These are phyloP conservation scores for Diaporthe ampelina DNA, from an alignment of 2,329 filamentous ascomycete genomes.

Conservation along the genomic window DNA sequence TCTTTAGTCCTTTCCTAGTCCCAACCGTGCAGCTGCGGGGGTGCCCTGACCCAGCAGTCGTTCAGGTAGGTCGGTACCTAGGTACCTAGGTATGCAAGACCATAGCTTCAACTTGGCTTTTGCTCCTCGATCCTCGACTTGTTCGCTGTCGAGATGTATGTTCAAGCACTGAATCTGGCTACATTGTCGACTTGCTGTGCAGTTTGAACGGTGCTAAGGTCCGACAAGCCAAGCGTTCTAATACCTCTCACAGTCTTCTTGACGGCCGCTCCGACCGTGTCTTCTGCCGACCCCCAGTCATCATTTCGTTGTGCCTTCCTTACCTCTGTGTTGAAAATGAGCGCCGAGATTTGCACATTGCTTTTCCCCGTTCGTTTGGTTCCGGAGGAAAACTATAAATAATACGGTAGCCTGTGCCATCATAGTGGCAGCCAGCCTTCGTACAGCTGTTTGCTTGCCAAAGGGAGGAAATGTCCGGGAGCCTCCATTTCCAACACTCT, in stretches of 20 bases:
- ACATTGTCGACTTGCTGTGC: background rate
- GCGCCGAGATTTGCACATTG: no score
- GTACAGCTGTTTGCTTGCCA: no score
- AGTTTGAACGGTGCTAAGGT: no score
- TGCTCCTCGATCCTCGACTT: no score
- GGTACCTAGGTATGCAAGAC: no score
- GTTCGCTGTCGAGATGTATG: background rate
- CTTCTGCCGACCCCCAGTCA: no score
- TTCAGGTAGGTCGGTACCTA: background rate
- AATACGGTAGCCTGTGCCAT: no score
- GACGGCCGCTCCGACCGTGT: background rate
- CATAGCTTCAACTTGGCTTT: background rate
- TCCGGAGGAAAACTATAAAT: no score
- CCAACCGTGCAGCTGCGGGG: constrained; percentile 9
- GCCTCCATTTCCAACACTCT: no score
- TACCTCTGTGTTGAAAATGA: background rate
- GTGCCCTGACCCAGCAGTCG: background rate
- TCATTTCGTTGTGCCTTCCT: constrained; percentile 1
- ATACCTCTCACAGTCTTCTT: background rate
- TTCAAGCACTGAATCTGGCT: background rate
- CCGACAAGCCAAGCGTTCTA: background rate
- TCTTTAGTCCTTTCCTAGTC: constrained; percentile 2
- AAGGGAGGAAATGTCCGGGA: no score
- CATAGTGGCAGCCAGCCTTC: no score
- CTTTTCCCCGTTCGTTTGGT: no score